Evolutionary conservation across 345 rosid genomes (phyloP), one percentile per base, ranked within the genome.

Genomic region (Pelargonium nanum): DNA sequence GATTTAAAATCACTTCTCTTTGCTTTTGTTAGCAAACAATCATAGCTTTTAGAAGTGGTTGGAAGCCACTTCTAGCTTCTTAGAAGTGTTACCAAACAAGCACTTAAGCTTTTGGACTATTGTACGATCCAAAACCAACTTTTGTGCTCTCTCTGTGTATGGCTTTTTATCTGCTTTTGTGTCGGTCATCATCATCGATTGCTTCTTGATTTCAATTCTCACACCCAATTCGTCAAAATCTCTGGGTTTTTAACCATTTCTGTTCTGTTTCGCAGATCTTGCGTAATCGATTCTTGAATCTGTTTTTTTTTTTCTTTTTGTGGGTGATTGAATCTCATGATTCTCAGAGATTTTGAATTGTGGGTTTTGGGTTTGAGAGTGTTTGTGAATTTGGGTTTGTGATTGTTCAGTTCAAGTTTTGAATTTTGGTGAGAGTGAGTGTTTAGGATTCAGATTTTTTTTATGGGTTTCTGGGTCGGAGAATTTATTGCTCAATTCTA

Each of bases 51-150:
- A n/a, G n/a, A n/a, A n/a, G n/a, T n/a, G n/a, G n/a, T n/a, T n/a
- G n/a, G n/a, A n/a, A n/a, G n/a, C n/a, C n/a, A n/a, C n/a, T n/a
- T n/a, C n/a, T n/a, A n/a, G n/a, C n/a, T n/a, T n/a, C n/a, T n/a
- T n/a, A n/a, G n/a, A n/a, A n/a, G n/a, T n/a, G n/a, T n/a, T n/a
- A n/a, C n/a, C n/a, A n/a, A n/a, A n/a, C n/a, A n/a, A n/a, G 40
- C 40, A 12, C 16, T 40, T 40, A 10, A 40, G 55, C 55, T 52
- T 22, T 58, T 19, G 22, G 20, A 73, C 75, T 64, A 68, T 72
- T 73, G 78, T 72, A 77, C 77, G 77, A 77, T 74, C 75, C 78
- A 65, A 69, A 74, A 77, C 4, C 30, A 30, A 30, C 30, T 56
- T 56, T 1, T 56, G 73, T 66, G 32, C 58, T 51, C 22, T 59